Conservation (phyloP, 176 grass and related monocot genomes). For the Carex myosuroides region DNA sequence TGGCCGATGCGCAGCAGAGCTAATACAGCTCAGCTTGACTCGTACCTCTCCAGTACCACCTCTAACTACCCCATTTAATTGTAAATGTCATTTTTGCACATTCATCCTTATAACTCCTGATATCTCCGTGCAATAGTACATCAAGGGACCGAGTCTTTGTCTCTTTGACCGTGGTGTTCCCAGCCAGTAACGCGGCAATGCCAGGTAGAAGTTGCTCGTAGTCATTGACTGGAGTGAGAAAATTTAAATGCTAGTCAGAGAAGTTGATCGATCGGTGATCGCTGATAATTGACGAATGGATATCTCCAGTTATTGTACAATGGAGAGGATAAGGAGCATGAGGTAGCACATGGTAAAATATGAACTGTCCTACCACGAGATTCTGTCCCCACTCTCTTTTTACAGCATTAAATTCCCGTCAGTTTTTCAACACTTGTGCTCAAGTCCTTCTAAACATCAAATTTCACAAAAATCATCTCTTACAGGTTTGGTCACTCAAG, state of each 20-base stretch:
- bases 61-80: conserved; percentile 11
- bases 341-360: conserved; percentile 24
- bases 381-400: conserved; percentile 21
- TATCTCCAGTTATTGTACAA: neutral
- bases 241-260: neutral
- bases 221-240: neutral
- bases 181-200: neutral
- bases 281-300: neutral
- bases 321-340: neutral
- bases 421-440: neutral
- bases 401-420: conserved; percentile 11
- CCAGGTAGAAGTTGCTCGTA: neutral
- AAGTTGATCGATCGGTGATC: neutral
- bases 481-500: too few species aligned
- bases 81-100: neutral
- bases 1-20: conserved; percentile 16
- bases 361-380: conserved; percentile 15
- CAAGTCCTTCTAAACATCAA: neutral
- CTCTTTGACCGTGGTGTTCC: neutral
- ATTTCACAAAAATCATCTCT: neutral
- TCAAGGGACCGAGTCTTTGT: neutral
- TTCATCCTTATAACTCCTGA: neutral
- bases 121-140: neutral
- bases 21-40: conserved; percentile 13
- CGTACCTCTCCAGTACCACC: neutral